These are phyloP conservation scores for Xylaria multiplex DNA, from an alignment of 2,329 filamentous ascomycete genomes.

Conservation along the genomic window DNA sequence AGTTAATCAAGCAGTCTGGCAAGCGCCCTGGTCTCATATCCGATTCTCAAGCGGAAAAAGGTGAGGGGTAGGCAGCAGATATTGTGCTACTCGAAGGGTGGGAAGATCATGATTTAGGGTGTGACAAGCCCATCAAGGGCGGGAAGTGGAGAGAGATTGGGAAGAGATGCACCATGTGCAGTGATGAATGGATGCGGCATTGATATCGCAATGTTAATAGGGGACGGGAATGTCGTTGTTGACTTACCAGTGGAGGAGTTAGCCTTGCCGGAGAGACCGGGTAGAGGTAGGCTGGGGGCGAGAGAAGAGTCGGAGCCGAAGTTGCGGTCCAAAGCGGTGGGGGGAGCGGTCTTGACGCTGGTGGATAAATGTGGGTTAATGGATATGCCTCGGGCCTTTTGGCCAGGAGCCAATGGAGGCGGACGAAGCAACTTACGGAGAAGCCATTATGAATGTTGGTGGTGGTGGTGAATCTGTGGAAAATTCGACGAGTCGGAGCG, in stretches of 20 bases:
- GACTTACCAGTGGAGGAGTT: constrained; percentile 46
- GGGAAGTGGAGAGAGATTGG: not conserved
- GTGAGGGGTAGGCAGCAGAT: constrained; percentile 5
- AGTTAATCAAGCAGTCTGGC: constrained; percentile 21
- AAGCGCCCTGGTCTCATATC: constrained; percentile 16
- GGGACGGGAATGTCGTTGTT: not conserved
- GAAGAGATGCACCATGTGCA: not conserved
- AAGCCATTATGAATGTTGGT: constrained; percentile 41
- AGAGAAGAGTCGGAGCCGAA: constrained; percentile 24
- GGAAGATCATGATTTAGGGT: too few species aligned
- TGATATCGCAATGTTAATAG: not conserved
- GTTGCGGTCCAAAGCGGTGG: constrained; percentile 35
- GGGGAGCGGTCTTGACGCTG: constrained; percentile 41
- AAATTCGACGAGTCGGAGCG: constrained; percentile 37
- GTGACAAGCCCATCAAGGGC: not conserved
- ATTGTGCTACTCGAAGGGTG: not conserved
- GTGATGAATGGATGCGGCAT: not conserved
- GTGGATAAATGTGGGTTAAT: constrained; percentile 22
- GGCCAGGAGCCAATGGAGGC: not conserved
- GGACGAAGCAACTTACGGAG: constrained; percentile 38
- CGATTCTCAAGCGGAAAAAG: not conserved
- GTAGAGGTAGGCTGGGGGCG: constrained; percentile 41
- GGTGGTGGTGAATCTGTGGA: constrained; percentile 1
- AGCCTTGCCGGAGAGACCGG: constrained; percentile 45
- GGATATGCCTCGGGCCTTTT: not conserved